Percentiles rank a stretch among this genome's conserved stretches.
These are phyloP conservation scores for Solanum chacoense DNA, from an alignment of 305 asterid genomes.

Conservation along the genomic window DNA sequence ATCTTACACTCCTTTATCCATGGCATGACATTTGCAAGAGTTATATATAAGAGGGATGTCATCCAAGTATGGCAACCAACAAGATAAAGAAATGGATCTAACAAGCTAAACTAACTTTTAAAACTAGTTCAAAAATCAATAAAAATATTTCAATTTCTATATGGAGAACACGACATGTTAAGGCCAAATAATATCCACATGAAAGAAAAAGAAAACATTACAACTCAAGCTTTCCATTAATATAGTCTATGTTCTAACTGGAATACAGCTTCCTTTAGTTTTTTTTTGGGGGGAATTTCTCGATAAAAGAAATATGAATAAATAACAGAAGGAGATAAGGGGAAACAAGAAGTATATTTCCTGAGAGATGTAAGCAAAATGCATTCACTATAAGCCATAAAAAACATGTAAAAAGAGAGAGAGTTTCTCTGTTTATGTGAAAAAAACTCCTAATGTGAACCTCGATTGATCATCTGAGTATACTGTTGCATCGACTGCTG, in stretches of 20 bases:
- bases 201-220: neutral
- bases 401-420: neutral
- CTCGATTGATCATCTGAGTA: slow-evolving; percentile 37
- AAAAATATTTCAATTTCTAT: neutral
- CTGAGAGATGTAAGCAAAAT: neutral
- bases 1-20: neutral
- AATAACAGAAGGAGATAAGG: neutral
- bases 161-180: neutral
- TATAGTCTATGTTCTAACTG: neutral
- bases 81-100: neutral
- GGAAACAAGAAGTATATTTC: neutral
- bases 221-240: neutral
- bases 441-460: slow-evolving; percentile 13
- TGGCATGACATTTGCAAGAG: neutral
- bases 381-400: neutral
- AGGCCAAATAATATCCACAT: neutral
- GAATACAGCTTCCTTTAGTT: neutral
- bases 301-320: neutral
- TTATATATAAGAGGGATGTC: neutral
- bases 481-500: slow-evolving; percentile 65
- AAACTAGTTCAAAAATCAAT: too few relatives aligned
- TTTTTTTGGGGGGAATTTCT: neutral
- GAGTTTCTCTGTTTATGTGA: neutral
- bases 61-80: neutral
- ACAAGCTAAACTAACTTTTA: neutral